phyloP scores from a whole-genome alignment of 2,329 filamentous ascomycete species.

The Fusarium globosum region DNA sequence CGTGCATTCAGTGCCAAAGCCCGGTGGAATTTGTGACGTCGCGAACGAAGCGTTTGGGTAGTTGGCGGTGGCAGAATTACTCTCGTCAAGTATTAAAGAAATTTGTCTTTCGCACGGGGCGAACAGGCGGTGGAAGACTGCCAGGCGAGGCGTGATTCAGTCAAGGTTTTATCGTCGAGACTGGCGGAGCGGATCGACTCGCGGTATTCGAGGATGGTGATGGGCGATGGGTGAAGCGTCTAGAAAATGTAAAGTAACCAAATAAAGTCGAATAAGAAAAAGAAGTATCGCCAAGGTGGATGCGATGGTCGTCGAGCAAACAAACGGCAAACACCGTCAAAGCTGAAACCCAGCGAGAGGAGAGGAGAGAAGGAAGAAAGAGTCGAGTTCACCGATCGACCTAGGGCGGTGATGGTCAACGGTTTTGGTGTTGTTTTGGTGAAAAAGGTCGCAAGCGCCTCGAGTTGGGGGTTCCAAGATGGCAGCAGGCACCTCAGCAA shows the following conservation, averaged over 20 bases:
- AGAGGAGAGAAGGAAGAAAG: slow-evolving; percentile 18
- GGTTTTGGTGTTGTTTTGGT: slow-evolving; percentile 44
- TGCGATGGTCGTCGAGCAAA: slow-evolving; percentile 20
- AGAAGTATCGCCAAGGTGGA: slow-evolving; percentile 25
- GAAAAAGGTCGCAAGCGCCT: slow-evolving; percentile 47
- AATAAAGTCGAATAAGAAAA: not conserved
- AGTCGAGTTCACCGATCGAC: slow-evolving; percentile 34
- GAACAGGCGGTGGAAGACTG: slow-evolving; percentile 7
- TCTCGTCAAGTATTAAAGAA: slow-evolving; percentile 31
- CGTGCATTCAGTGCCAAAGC: slow-evolving; percentile 24
- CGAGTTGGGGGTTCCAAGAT: slow-evolving; percentile 42
- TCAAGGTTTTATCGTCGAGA: slow-evolving; percentile 20
- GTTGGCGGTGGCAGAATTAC: slow-evolving; percentile 13
- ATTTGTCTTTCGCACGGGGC: slow-evolving; percentile 1
- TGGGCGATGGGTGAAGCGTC: not conserved
- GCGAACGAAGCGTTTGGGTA: slow-evolving; percentile 12
- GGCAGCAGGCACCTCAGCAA: not conserved
- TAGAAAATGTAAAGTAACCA: slow-evolving; percentile 5
- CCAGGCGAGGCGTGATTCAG: slow-evolving; percentile 37
- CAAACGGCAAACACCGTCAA: slow-evolving; percentile 14
- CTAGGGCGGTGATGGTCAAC: slow-evolving; percentile 39
- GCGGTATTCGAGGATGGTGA: slow-evolving; percentile 18
- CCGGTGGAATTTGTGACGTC: slow-evolving; percentile 18
- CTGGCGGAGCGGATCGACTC: slow-evolving; percentile 7
- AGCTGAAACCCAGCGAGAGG: not conserved